A percentile compares a stretch with the other conserved stretches of the same genome.
phyloP scores from a whole-genome alignment of 768 basidiomycete species.

The Kwoniella sp. region DNA sequence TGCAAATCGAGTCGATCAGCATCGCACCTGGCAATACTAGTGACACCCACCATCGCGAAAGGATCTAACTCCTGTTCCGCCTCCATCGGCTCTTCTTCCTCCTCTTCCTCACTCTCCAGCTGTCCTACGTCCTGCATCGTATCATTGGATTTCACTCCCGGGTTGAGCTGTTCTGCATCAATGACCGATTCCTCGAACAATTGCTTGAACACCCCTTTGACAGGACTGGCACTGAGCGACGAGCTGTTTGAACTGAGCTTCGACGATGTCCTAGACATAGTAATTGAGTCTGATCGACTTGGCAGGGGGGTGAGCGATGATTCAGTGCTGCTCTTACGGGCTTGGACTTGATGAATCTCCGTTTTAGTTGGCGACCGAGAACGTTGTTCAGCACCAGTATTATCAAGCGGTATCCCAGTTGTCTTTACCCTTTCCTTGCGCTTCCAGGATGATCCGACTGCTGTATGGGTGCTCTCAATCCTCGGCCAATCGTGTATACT shows the following conservation, averaged over 20 bases:
- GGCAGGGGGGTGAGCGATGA: constrained; percentile 6
- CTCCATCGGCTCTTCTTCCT: background rate
- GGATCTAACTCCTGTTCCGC: background rate
- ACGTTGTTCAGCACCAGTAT: too few relatives aligned
- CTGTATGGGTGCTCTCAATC: constrained; percentile 5
- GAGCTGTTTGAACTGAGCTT: too few relatives aligned
- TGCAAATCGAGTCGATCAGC: background rate
- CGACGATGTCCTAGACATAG: too few relatives aligned
- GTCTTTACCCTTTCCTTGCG: too few relatives aligned
- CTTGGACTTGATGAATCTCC: too few relatives aligned
- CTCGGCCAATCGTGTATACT: constrained; percentile 9
- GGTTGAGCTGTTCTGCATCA: too few relatives aligned
- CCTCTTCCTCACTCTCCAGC: background rate
- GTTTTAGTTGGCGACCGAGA: too few relatives aligned
- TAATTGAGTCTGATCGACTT: background rate
- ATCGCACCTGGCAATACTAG: background rate
- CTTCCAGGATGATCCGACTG: constrained; percentile 7
- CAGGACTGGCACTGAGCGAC: constrained; percentile 9
- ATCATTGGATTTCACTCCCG: too few relatives aligned
- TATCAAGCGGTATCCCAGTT: too few relatives aligned
- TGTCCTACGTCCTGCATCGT: too few relatives aligned
- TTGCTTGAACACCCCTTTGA: constrained; percentile 2
- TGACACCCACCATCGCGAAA: background rate
- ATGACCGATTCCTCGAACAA: background rate
- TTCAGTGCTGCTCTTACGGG: too few relatives aligned